Base-by-base conservation (phyloP, 2,329 filamentous ascomycete species). In the Leptoxyphium fumago region DNA sequence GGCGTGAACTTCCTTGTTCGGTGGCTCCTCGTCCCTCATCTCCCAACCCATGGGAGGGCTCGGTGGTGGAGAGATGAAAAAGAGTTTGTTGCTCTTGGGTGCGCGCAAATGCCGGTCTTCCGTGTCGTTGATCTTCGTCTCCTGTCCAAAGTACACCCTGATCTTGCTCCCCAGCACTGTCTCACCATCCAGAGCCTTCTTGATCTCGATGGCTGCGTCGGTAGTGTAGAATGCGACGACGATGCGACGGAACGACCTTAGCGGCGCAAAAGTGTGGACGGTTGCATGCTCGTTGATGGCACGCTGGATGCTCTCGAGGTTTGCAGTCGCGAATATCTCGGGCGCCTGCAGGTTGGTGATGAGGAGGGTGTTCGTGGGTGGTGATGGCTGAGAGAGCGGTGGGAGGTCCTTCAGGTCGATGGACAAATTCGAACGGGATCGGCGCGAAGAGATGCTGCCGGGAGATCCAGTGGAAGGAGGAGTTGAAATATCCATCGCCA, bases 201-300 rank as follows among this genome's bases (percentile, higher is more conserved):
- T 79, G 45, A 89, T 81, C 45, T 71, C 69, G 54, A 84, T 77
- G 45, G 84, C 83, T 43, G 80, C 75, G 43, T 79, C 74, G 55
- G 74, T 70, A 48, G 78, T 76, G 63, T 74, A 80, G 70, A 91
- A 89, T 52, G 82, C 85, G 48, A 84, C 77, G 53, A 89, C 72
- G 56, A 91, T 86, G 61, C 84, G 80, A 50, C 80, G 77, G 71
- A 91, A 86, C 6, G 82, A 87, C 61, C 84, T 85, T 49, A 91
- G 74, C 0, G 84, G 84, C 10, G 82, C 77, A 73, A 84, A 91
- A 46, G 80, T 78, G 65, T 85, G 80, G 50, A 89, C 77, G 42
- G 77, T 72, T 2, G 82, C 81, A n/a, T 79, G 77, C 41, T 74
- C 63, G 56, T 75, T 68, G 61, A 91, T 79, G 46, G 85, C 76